These are phyloP conservation scores for Otatea glauca DNA, from an alignment of 176 grass and related monocot genomes.

Conservation along the genomic window DNA sequence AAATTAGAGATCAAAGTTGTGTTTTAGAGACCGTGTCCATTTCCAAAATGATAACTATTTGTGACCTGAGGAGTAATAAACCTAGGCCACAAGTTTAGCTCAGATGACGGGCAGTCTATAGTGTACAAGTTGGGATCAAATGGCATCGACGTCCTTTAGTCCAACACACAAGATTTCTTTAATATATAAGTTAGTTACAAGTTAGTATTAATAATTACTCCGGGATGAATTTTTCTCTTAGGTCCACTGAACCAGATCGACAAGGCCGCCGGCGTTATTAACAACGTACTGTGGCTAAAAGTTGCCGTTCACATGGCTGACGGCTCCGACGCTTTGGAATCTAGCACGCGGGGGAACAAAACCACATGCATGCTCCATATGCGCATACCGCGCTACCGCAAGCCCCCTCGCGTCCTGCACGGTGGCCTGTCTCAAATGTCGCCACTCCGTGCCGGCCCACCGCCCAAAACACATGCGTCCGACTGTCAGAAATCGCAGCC, in stretches of 20 bases:
- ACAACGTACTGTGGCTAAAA: neutral
- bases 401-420: neutral
- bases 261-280: neutral
- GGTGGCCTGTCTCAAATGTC: neutral
- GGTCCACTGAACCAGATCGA: too few species aligned
- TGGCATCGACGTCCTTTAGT: too few species aligned
- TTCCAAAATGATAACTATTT: too few species aligned
- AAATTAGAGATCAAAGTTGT: too few species aligned
- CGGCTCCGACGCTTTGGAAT: conserved; percentile 20
- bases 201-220: too few species aligned
- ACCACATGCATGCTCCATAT: conserved; percentile 33
- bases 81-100: neutral
- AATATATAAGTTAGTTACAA: too few species aligned
- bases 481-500: neutral
- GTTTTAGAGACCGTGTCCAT: too few species aligned
- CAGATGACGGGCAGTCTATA: too few species aligned
- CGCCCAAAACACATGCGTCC: neutral
- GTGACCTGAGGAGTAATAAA: neutral
- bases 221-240: too few species aligned
- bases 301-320: conserved; percentile 33
- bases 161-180: too few species aligned
- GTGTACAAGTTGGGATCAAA: too few species aligned
- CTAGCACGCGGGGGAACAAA: conserved; percentile 43
- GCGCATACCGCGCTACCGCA: neutral
- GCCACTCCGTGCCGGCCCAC: neutral